Evolutionary conservation across 352 stramenopile genomes (phyloP), one percentile per base, ranked within the genome.

Genomic region (Phytophthora litchii): DNA sequence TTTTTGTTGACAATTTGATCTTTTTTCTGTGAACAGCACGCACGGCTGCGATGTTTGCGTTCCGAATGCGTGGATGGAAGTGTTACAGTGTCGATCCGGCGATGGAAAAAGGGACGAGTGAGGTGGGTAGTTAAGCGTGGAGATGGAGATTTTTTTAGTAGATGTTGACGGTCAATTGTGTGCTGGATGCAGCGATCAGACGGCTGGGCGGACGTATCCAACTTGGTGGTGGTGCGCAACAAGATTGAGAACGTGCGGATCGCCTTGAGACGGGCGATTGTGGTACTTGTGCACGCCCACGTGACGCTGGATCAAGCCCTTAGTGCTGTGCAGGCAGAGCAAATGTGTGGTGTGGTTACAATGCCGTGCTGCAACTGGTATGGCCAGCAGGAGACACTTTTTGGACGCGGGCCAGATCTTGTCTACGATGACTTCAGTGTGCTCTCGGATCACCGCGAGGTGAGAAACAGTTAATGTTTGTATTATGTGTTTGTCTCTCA

Each of bases 361-460:
- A 62, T 92, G 29, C 85, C 82, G 13, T 94, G 85, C 60, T 94
- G 85, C 57, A 94, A 94, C 50, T 94, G 85, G 85, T 94, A 92
- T 48, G 76, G 79, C 11, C 60, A 80, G 16, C 85, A 94, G 40
- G 81, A 92, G 48, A 23, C 32, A 29, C 70, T 89, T 27, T 85
- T 81, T 38, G 72, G 62, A n/a, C 67, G 75, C 0, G 70, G 62
- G 0, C 82, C 82, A 1, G 72, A 89, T 41, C 46, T 94, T 31
- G 85, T 94, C 2, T 94, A 92, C 59, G 82, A 94, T 50, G 85
- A 94, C 47, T 90, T 89, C 40, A 91, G 85, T 45, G 86, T 94
- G 34, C 70, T 92, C 1, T 92, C 85, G 3, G 73, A 86, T 46
- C 83, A 94, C 57, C 70, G 85, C 10, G 85, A 94, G 72, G 79